Base-by-base conservation (phyloP, 1,139 yeast genomes). In the Suhomyces atakaporum region DNA sequence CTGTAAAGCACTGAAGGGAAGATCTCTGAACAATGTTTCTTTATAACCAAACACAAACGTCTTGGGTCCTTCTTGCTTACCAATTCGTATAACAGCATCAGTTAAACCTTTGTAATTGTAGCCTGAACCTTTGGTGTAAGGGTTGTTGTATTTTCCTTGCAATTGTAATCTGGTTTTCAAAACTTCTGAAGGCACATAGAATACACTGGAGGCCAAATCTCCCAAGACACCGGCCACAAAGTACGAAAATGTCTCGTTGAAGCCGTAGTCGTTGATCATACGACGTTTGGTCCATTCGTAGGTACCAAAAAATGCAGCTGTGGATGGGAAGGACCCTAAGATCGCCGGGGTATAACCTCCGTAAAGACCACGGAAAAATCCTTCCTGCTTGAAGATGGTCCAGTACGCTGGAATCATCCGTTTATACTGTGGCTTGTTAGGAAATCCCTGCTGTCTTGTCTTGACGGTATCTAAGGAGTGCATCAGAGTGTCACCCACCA, bases 161-260 rank as follows among this genome's bases (percentile, higher is more conserved):
- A 92, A 66, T 63, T 92, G 98, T 33, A 92, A 63, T 50, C 98
- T 72, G 6, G 98, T 89, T 59, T 94, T 92, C 40, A 92, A 64
- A n/a, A 92, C 97, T 58, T 92, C 98, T 22, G 92, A 81, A 3
- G 98, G 98, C n/a, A 92, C 98, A 52, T 92, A 92, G 30, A 88
- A 82, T n/a, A 92, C 64, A 53, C 95, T 84, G 21, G 95, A 84
- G 3, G 88, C 92, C 40, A 92, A 71, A 60, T 92, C 98, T 16
- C 97, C 98, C 16, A 90, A 54, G 31, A 92, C 81, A 0, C 98
- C 98, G 1, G 96, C 92, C 2, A 81, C 66, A 40, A 92, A 71
- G 56, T 87, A 94, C 4, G 95, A 71, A 12, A 84, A 47, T 0
- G 96, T 86, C 42, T 89, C 96, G 49, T 89, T 86, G 7, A 84